These are phyloP conservation scores for Saturnispora halmiae DNA, from an alignment of 805 yeast genomes.

Conservation along the genomic window DNA sequence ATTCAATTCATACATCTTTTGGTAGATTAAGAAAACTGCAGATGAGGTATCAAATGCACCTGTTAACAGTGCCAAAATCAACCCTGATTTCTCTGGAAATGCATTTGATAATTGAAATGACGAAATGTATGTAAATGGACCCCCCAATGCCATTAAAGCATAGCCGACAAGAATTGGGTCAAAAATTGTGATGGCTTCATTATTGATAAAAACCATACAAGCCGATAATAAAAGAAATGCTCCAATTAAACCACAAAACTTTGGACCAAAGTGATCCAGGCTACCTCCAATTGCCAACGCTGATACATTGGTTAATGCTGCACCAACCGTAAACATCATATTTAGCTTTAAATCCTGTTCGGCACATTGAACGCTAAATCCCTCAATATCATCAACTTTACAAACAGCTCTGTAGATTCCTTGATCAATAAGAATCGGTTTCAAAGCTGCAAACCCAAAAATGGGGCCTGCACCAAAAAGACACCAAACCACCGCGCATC, in stretches of 20 bases:
- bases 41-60: slow-evolving; percentile 55
- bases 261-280: slow-evolving; percentile 44
- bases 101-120: slow-evolving; percentile 50
- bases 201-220: slow-evolving; percentile 37
- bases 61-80: slow-evolving; percentile 43
- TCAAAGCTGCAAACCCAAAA: slow-evolving; percentile 52
- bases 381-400: slow-evolving; percentile 20
- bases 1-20: slow-evolving; percentile 30
- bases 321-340: slow-evolving; percentile 51
- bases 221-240: slow-evolving; percentile 39
- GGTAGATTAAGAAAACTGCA: slow-evolving; percentile 44
- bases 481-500: slow-evolving; percentile 47
- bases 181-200: slow-evolving; percentile 25
- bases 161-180: slow-evolving; percentile 49
- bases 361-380: slow-evolving; percentile 36
- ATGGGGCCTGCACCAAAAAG: slow-evolving; percentile 49
- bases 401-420: slow-evolving; percentile 39
- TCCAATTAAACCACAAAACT: slow-evolving; percentile 44
- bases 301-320: slow-evolving; percentile 46
- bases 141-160: slow-evolving; percentile 46
- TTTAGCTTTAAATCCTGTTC: slow-evolving; percentile 46
- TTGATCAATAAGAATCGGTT: slow-evolving; percentile 42
- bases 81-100: slow-evolving; percentile 45
- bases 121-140: slow-evolving; percentile 49
- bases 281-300: slow-evolving; percentile 43